These are phyloP conservation scores for Selaginella moellendorffii DNA, from an alignment of 75 land plant genomes.

Conservation along the genomic window DNA sequence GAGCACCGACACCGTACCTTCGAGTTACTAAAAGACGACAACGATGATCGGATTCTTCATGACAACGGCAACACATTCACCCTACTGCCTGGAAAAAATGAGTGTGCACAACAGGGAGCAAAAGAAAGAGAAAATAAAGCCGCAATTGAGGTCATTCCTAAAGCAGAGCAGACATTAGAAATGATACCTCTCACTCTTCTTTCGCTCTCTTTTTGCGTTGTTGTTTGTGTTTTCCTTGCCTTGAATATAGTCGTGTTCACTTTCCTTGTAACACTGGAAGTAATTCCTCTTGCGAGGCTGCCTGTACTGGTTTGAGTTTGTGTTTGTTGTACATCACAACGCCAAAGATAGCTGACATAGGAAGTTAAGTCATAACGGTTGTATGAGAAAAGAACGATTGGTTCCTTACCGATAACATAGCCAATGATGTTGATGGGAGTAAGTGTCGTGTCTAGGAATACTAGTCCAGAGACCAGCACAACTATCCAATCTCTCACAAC, in stretches of 20 bases:
- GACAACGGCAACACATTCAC: too few relatives aligned
- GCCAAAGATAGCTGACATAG: constrained; percentile 65
- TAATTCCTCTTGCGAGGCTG: constrained; percentile 9
- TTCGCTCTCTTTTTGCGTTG: constrained; percentile 46
- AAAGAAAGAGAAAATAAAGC: too few relatives aligned
- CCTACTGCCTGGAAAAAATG: too few relatives aligned
- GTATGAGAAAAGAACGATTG: background rate
- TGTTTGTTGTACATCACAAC: constrained; percentile 78
- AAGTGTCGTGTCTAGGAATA: constrained; percentile 85
- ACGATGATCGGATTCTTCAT: too few relatives aligned
- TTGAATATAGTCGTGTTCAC: too few relatives aligned
- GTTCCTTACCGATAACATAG: constrained; percentile 93
- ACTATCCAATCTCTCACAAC: constrained; percentile 98
- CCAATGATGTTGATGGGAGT: constrained; percentile 69
- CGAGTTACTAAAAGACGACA: too few relatives aligned
- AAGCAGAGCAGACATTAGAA: too few relatives aligned
- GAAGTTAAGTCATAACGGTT: constrained; percentile 4
- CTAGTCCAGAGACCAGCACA: constrained; percentile 61
- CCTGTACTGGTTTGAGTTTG: constrained; percentile 46
- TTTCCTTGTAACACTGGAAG: constrained; percentile 76
- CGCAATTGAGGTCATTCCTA: too few relatives aligned
- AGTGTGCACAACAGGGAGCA: too few relatives aligned
- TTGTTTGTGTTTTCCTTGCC: constrained; percentile 68
- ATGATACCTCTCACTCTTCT: too few relatives aligned
- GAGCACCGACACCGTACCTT: too few relatives aligned